Evolutionary conservation across 148 eudicot species (phyloP), one percentile per base, ranked within the genome.

Genomic region (Linanthus parryae): DNA sequence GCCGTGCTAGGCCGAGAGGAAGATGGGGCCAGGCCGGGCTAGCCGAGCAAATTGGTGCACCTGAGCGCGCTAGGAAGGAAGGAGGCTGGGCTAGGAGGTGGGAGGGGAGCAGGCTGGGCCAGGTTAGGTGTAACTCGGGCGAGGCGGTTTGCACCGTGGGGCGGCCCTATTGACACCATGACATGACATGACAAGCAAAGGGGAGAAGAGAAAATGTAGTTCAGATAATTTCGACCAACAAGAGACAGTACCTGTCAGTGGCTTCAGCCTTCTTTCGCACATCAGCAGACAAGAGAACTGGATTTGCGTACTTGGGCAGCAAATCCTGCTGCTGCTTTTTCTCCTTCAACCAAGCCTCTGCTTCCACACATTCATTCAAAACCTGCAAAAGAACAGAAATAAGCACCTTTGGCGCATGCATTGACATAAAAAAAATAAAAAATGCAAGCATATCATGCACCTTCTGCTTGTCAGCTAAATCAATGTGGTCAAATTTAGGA

Each of bases 341-440:
- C 79, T 84, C 97, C 58, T 86, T 79, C 21, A 84, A 57, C 97
- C 94, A 84, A 31, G 84, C 82, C 38, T 82, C 90, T 19, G 84
- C 90, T 45, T 84, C 82, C 14, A 35, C 76, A 61, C 90, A 81
- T 45, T 83, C 82, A 44, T 63, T 79, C 20, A 81, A 10, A 36
- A 84, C 92, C 96, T 88, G 56, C 36, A 51, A 17, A 22, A 34
- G 5, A 19, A 1, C 12, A 13, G 11, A 20, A 29, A 64, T 10
- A 12, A 17, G 8, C n/a, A n/a, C n/a, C n/a, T n/a, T n/a, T n/a
- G n/a, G n/a, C n/a, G n/a, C n/a, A n/a, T n/a, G n/a, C n/a, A n/a
- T n/a, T n/a, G n/a, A n/a, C n/a, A n/a, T n/a, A n/a, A n/a, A n/a
- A n/a, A n/a, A n/a, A n/a, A n/a, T n/a, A n/a, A n/a, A n/a, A 45